Evolutionary conservation across 495 filamentous ascomycete species (phyloP).

Genomic region (Penicillium cosmopolitanum): DNA sequence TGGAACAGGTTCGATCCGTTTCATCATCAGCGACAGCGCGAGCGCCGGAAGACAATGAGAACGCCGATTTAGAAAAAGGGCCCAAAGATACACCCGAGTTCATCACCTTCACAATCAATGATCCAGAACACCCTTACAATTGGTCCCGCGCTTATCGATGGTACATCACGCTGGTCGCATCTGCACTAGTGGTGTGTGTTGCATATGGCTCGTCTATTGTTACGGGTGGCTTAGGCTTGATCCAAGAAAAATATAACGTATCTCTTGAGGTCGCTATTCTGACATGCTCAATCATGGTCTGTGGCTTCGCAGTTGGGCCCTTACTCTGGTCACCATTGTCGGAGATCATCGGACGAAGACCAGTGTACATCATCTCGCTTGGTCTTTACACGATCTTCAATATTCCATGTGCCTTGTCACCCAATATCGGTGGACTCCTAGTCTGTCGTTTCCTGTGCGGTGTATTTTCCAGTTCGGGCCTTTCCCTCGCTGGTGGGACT

Average conservation of each 20-base stretch:
- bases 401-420: conserved; percentile 59
- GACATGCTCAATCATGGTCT: conserved; percentile 43
- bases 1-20: conserved; percentile 30
- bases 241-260: conserved; percentile 62
- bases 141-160: conserved; percentile 59
- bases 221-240: conserved; percentile 65
- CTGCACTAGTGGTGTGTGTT: conserved; percentile 55
- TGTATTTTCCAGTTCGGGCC: conserved; percentile 60
- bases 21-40: conserved; percentile 14
- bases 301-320: conserved; percentile 54
- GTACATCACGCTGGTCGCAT: conserved; percentile 58
- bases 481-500: conserved; percentile 65
- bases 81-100: conserved; percentile 24
- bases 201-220: conserved; percentile 61
- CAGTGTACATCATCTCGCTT: conserved; percentile 58
- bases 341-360: conserved; percentile 72
- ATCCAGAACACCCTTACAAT: conserved; percentile 56
- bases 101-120: conserved; percentile 43
- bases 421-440: conserved; percentile 58
- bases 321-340: conserved; percentile 67
- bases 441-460: conserved; percentile 62
- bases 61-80: conserved; percentile 29
- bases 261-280: conserved; percentile 67
- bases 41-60: conserved; percentile 4
- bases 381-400: conserved; percentile 58